Conservation (phyloP, 2,329 filamentous ascomycete genomes). For the Erysiphe pulchra region DNA sequence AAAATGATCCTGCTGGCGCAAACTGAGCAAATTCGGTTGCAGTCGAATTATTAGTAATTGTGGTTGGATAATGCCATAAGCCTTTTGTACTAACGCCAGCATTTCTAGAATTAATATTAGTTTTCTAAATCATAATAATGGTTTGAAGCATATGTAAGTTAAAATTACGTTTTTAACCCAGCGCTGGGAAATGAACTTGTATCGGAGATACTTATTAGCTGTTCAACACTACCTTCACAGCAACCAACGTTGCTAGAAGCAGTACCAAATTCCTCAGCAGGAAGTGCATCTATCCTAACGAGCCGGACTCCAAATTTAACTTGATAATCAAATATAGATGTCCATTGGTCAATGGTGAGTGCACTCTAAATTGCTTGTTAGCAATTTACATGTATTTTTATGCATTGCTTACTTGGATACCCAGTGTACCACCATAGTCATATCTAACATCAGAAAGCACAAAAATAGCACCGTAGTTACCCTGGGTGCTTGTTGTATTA, state of each 20-base stretch:
- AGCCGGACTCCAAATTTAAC: conserved; percentile 29
- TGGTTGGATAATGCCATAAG: conserved; percentile 32
- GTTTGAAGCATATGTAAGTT: not conserved
- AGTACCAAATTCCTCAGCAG: conserved; percentile 22
- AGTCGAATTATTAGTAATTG: conserved; percentile 24
- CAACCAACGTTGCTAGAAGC: conserved; percentile 16
- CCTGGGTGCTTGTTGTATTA: conserved; percentile 19
- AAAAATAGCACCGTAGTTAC: conserved; percentile 34
- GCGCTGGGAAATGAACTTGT: conserved; percentile 25
- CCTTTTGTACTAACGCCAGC: conserved; percentile 23
- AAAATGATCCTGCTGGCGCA: conserved; percentile 17
- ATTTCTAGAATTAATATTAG: conserved; percentile 5
- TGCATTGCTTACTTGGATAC: conserved; percentile 2
- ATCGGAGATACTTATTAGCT: conserved; percentile 27
- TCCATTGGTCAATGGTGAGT: conserved; percentile 29
- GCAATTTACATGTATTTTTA: not conserved
- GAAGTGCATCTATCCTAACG: conserved; percentile 32
- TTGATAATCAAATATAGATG: conserved; percentile 29
- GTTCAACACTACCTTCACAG: conserved; percentile 22
- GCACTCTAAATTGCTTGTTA: conserved; percentile 4
- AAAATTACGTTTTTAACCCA: conserved; percentile 20
- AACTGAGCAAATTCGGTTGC: conserved; percentile 30
- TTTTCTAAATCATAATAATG: not conserved
- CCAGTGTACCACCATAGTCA: conserved; percentile 22
- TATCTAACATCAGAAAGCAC: conserved; percentile 12